These are phyloP conservation scores for Turnera subulata DNA, from an alignment of 345 rosid species.

Conservation along the genomic window DNA sequence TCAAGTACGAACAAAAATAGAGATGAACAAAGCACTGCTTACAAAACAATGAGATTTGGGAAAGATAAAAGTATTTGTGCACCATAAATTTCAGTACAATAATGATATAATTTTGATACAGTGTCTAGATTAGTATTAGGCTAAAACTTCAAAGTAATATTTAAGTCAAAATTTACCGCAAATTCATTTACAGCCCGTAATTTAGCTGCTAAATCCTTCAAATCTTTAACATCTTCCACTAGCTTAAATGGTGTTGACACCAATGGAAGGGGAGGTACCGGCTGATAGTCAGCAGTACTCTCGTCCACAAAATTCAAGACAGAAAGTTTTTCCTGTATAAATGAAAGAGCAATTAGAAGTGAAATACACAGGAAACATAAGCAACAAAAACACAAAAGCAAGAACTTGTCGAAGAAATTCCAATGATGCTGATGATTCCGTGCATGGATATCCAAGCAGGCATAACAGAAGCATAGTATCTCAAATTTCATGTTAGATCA, in stretches of 20 bases:
- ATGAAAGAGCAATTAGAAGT: neutral
- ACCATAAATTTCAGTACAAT: too few relatives aligned
- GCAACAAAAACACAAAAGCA: neutral
- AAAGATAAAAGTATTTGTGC: too few relatives aligned
- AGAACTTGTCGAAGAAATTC: neutral
- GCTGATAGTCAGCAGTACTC: conserved; percentile 31
- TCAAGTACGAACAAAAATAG: too few relatives aligned
- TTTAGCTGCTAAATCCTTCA: conserved; percentile 68
- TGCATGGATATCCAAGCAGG: neutral
- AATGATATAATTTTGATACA: neutral
- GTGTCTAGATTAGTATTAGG: neutral
- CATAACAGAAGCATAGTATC: neutral
- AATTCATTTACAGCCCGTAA: conserved; percentile 58
- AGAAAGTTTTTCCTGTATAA: conserved; percentile 59
- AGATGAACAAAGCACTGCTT: too few relatives aligned
- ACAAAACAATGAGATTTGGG: too few relatives aligned
- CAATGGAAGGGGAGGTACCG: conserved; percentile 43
- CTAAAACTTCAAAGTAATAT: neutral
- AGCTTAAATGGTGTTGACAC: conserved; percentile 66
- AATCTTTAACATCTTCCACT: conserved; percentile 73
- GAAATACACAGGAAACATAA: neutral
- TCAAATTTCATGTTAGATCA: neutral
- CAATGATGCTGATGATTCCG: neutral
- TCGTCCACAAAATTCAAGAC: conserved; percentile 70
- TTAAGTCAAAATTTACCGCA: conserved; percentile 50